Evolutionary conservation across 257 asterid species (phyloP), one percentile per base, ranked within the genome.

Genomic region (Apocynum venetum): DNA sequence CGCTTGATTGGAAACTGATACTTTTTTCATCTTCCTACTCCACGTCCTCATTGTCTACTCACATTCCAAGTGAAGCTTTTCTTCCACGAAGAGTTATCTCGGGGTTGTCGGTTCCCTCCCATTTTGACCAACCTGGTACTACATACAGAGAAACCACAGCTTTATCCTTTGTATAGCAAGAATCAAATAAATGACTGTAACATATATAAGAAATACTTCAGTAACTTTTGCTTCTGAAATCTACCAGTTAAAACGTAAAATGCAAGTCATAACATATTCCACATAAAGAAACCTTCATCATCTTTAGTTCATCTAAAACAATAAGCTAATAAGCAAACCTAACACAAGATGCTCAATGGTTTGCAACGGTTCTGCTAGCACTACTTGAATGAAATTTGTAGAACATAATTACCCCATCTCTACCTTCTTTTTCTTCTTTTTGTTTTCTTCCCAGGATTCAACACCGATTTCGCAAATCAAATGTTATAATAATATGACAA

Each of bases 101-200:
- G 11, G 59, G 73, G 56, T 47, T 63, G 66, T 35, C 56, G 49
- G 60, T 19, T n/a, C 52, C 51, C 77, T 71, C 73, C 67, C 74
- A 20, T 43, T 52, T 56, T 17, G 77, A 41, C 59, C 75, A 53
- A 48, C 57, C 82, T 70, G 73, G 31, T 63, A 72, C 73, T 78
- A 70, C 36, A 72, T 13, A 38, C 9, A 36, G 11, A 59, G 63
- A 63, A 6, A 76, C 56, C 51, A 61, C 12, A 74, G 53, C 8
- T 57, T 38, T 15, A 31, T 38, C 46, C 8, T 20, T 74, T 43
- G 47, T 60, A 7, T 13, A 15, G 25, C 6, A 17, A 40, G 72
- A 40, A 17, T 20, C 52, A 15, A 67, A 19, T 67, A 67, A 67
- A 67, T 66, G 71, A 14, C 25, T 7, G 6, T 4, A 40, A 40